A percentile compares a stretch with the other conserved stretches of the same genome.
Evolutionary conservation across 805 yeast species (phyloP).

Genomic region (Candida xyloterini): DNA sequence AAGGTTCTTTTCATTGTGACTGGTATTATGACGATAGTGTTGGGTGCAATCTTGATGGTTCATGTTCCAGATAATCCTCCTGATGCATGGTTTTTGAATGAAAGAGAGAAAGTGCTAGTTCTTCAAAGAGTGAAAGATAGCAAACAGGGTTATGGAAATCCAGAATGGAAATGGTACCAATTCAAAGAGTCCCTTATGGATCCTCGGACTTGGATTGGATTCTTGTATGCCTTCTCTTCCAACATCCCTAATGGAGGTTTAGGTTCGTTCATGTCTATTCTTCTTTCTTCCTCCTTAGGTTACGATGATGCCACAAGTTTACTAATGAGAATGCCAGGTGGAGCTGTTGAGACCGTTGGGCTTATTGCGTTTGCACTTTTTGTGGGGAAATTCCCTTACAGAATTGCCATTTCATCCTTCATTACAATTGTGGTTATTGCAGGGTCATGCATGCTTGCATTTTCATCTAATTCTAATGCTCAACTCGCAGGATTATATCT

Average conservation of each 20-base stretch:
- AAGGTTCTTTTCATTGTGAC: conserved; percentile 54
- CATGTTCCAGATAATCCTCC: conserved; percentile 58
- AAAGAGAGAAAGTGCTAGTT: conserved; percentile 34
- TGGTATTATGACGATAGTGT: conserved; percentile 54
- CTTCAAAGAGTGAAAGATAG: conserved; percentile 28
- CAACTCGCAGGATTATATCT: conserved; percentile 32
- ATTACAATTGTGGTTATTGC: conserved; percentile 1
- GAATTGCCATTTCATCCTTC: conserved; percentile 13
- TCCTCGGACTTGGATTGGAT: conserved; percentile 18
- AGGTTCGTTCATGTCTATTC: conserved; percentile 24
- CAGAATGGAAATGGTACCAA: conserved; percentile 27
- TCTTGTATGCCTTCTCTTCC: conserved; percentile 19
- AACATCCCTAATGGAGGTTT: conserved; percentile 32
- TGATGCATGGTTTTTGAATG: conserved; percentile 38
- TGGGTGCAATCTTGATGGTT: conserved; percentile 45
- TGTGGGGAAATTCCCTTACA: conserved; percentile 19
- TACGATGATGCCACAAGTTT: conserved; percentile 18
- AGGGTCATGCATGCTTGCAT: conserved; percentile 5
- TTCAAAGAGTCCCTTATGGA: conserved; percentile 23
- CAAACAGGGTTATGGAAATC: conserved; percentile 26
- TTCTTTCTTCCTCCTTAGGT: conserved; percentile 16
- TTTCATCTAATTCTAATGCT: conserved; percentile 8
- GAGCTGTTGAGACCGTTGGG: conserved; percentile 32
- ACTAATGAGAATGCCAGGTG: conserved; percentile 27
- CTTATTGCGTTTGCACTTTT: conserved; percentile 28